These are phyloP conservation scores for Gnomoniopsis sp. DNA, from an alignment of 2,329 filamentous ascomycete genomes.

Conservation along the genomic window DNA sequence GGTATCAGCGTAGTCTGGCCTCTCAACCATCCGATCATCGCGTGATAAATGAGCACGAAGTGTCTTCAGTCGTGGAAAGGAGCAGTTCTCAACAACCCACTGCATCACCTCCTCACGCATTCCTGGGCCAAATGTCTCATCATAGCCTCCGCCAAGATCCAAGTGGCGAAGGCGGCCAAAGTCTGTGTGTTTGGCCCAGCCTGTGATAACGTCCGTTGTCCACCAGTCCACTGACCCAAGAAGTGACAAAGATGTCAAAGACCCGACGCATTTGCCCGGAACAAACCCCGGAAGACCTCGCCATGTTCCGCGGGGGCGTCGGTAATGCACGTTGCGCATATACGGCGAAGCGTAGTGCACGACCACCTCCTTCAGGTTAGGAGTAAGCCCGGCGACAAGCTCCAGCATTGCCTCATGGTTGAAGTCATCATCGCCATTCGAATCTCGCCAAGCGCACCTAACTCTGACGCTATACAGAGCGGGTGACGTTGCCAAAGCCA, in stretches of 20 bases:
- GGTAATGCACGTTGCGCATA: no score
- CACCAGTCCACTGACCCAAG: neutral
- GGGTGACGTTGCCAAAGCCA: neutral
- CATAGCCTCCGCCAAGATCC: neutral
- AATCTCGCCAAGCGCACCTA: neutral
- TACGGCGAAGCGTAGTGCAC: no score
- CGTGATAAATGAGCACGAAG: neutral
- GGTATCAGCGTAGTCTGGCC: neutral
- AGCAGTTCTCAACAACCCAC: neutral
- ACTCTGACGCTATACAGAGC: neutral
- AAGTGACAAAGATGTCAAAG: constrained; percentile 2
- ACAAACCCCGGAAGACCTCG: constrained; percentile 5
- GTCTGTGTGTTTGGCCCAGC: constrained; percentile 3
- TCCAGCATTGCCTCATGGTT: constrained; percentile 1
- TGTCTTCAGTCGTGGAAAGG: neutral
- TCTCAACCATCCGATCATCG: neutral
- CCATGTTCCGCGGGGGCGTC: neutral
- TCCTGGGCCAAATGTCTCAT: neutral
- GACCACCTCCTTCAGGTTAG: neutral
- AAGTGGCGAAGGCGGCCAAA: neutral
- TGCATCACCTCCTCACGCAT: neutral
- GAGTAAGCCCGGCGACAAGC: constrained; percentile 1
- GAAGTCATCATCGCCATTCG: neutral
- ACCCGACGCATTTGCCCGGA: neutral
- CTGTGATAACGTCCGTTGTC: neutral